Percentiles rank a stretch among this genome's conserved stretches.
Conservation (phyloP, 2,329 filamentous ascomycete genomes). For the Albophoma yamanashiensis region DNA sequence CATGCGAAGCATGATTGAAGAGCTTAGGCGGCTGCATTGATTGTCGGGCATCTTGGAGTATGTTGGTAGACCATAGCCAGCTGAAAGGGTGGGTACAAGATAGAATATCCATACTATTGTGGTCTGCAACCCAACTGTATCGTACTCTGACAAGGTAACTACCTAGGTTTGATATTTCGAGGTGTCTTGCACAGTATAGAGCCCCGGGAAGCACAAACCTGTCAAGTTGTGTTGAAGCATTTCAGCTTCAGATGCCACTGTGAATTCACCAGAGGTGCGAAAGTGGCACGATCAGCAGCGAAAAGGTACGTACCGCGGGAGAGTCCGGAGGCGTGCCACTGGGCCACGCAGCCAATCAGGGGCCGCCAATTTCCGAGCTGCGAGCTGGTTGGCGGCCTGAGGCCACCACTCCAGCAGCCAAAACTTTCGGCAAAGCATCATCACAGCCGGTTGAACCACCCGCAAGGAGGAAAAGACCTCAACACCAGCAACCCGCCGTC, state of each 20-base stretch:
- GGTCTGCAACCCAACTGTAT: not conserved
- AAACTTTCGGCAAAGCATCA: constrained; percentile 32
- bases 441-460: constrained; percentile 17
- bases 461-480: constrained; percentile 36
- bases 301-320: constrained; percentile 13
- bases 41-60: no score
- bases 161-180: not conserved
- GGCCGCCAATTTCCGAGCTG: constrained; percentile 34
- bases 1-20: constrained; percentile 52
- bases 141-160: not conserved
- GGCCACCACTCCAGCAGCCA: constrained; percentile 25
- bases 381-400: constrained; percentile 26
- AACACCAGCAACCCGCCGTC: constrained; percentile 19
- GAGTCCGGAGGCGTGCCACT: constrained; percentile 14
- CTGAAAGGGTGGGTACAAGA: constrained; percentile 2
- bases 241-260: not conserved
- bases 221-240: not conserved
- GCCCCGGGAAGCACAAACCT: not conserved
- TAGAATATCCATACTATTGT: not conserved
- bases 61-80: not conserved
- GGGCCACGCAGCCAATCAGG: constrained; percentile 29
- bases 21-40: constrained; percentile 51
- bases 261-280: not conserved
- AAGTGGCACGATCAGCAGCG: not conserved
- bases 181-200: not conserved